Base-by-base conservation (phyloP, 2,329 filamentous ascomycete species). In the Pestalotiopsis fici region DNA sequence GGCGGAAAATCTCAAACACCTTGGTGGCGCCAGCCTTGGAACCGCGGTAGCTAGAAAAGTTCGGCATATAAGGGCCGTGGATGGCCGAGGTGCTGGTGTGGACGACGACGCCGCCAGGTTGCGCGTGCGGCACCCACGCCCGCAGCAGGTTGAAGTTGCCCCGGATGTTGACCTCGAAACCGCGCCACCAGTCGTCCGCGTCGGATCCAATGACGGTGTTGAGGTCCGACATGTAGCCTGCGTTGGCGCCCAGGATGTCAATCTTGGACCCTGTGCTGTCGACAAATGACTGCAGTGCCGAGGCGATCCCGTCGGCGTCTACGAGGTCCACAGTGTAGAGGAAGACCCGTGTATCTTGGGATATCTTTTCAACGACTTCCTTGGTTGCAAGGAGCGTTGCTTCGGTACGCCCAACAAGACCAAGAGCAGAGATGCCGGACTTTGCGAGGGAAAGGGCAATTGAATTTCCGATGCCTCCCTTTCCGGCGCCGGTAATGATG, bases 161-260 rank as follows among this genome's bases (percentile, higher is more conserved):
- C 56, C 70, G 68, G 23, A 75, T 69, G 39, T 74, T 74, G 35
- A 71, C 65, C 21, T 75, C 72, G 63, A 76, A 77, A 13, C 71
- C 69, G 9, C 64, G 61, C 70, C 74, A 77, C 67, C 72, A 77
- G n/a, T 74, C 74, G 0, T 65, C 63, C 0, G 70, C 37, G 25
- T 73, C 67, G 1, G 71, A 63, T 3, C 71, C 72, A 13, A 60
- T 15, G 54, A 74, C 69, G 11, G 72, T 65, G 0, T 27, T 25
- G 7, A 70, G 60, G 39, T 67, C 65, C 5, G 73, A 54, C 64
- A 74, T 37, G 64, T 73, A 72, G 13, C 65, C 76, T 2, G 76
- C 76, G 67, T 74, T 77, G 67, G 71, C 73, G 60, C 76, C 62
- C 39, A 78, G 69, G 28, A 78, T 72, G 31, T 78, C 74, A 2